Evolutionary conservation across 1,139 yeast species (phyloP).

Genomic region (Barnettozyma hawaiiensis): DNA sequence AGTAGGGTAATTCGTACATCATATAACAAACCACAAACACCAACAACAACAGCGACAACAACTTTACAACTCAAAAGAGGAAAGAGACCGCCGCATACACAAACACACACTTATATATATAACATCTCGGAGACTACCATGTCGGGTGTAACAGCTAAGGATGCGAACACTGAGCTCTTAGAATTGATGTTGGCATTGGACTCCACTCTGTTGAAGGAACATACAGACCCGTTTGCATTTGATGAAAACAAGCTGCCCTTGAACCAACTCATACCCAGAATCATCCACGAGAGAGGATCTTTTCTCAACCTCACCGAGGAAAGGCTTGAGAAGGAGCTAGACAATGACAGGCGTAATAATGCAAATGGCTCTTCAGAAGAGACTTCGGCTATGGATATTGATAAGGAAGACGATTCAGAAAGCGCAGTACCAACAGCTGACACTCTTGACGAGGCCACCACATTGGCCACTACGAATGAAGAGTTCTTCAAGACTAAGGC

Average conservation of each 20-base stretch:
- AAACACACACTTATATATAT: too few relatives aligned
- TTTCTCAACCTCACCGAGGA: slow-evolving; percentile 49
- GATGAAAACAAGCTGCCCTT: slow-evolving; percentile 28
- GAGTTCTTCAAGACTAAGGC: slow-evolving; percentile 50
- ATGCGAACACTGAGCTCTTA: slow-evolving; percentile 9
- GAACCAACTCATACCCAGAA: slow-evolving; percentile 38
- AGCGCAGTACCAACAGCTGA: slow-evolving; percentile 7
- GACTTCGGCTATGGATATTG: slow-evolving; percentile 1
- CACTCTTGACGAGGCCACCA: not conserved
- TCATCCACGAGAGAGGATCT: slow-evolving; percentile 42
- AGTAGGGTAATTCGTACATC: too few relatives aligned
- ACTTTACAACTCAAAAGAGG: too few relatives aligned
- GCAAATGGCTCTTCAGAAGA: not conserved
- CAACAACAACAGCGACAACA: too few relatives aligned
- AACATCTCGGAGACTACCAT: not conserved
- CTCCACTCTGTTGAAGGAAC: slow-evolving; percentile 23
- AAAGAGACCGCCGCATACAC: not conserved
- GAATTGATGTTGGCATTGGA: slow-evolving; percentile 20
- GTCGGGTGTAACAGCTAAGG: not conserved
- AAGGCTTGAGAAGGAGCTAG: slow-evolving; percentile 42
- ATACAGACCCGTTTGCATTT: slow-evolving; percentile 20
- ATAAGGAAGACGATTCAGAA: slow-evolving; percentile 8
- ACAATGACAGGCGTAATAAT: slow-evolving; percentile 4
- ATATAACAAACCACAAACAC: too few relatives aligned
- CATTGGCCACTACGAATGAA: slow-evolving; percentile 30